A percentile compares a stretch with the other conserved stretches of the same genome.
These are phyloP conservation scores for Dioscorea alata DNA, from an alignment of 106 monocot genomes.

Conservation along the genomic window DNA sequence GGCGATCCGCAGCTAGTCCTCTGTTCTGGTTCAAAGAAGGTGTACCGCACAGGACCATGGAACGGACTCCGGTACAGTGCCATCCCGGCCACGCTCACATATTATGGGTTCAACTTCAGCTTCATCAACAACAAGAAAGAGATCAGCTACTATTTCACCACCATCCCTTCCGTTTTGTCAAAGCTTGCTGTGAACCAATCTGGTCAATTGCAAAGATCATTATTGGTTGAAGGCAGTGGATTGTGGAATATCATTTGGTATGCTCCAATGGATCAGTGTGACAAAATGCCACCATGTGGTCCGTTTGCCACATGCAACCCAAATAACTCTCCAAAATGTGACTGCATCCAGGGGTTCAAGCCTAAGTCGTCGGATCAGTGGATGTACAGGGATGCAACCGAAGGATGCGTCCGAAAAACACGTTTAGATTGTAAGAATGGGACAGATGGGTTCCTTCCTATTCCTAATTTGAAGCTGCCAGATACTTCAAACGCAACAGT, in stretches of 20 bases:
- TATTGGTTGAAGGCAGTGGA: neutral
- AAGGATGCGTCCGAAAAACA: slow-evolving; percentile 23
- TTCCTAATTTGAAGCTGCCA: slow-evolving; percentile 23
- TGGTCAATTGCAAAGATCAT: neutral
- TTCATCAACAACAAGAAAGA: neutral
- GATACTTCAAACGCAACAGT: slow-evolving; percentile 24
- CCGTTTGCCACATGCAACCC: slow-evolving; percentile 18
- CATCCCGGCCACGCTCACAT: slow-evolving; percentile 15
- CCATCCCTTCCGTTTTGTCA: neutral
- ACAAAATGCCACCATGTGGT: slow-evolving; percentile 7
- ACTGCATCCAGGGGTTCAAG: slow-evolving; percentile 15
- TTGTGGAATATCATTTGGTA: slow-evolving; percentile 13
- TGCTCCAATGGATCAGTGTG: slow-evolving; percentile 18
- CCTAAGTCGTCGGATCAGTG: slow-evolving; percentile 12
- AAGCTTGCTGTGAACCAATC: neutral
- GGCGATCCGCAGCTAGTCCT: slow-evolving; percentile 11
- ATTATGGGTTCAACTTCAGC: neutral
- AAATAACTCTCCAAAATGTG: slow-evolving; percentile 8
- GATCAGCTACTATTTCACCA: slow-evolving; percentile 1
- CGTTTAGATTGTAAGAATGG: slow-evolving; percentile 25
- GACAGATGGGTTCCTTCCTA: slow-evolving; percentile 29
- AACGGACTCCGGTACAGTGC: slow-evolving; percentile 27
- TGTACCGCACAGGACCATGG: slow-evolving; percentile 37
- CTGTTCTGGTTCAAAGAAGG: neutral
- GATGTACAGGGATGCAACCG: slow-evolving; percentile 6